A percentile compares a stretch with the other conserved stretches of the same genome.
Evolutionary conservation across 1,284 basidiomycete genomes (phyloP).

Genomic region (Amylostereum areolatum): DNA sequence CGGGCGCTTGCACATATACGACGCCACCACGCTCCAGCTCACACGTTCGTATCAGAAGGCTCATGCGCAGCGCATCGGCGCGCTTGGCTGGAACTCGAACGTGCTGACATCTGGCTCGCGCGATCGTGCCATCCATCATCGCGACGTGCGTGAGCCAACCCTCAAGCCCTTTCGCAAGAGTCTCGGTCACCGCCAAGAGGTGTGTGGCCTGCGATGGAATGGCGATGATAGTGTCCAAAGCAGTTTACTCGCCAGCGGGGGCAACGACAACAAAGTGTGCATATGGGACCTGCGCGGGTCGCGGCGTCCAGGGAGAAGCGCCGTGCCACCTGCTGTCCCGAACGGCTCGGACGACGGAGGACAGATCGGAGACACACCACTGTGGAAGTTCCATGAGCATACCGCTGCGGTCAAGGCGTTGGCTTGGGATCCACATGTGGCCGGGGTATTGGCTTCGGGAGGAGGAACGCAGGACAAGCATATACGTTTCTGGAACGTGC

Average conservation of each 20-base stretch:
- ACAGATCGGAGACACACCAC: slow-evolving; percentile 49
- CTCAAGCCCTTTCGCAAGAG: slow-evolving; percentile 74
- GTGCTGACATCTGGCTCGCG: slow-evolving; percentile 89
- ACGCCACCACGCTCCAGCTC: slow-evolving; percentile 74
- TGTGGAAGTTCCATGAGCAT: slow-evolving; percentile 95
- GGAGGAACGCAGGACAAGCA: slow-evolving; percentile 98
- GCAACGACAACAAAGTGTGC: slow-evolving; percentile 98
- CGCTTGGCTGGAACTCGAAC: slow-evolving; percentile 90
- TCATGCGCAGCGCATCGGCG: slow-evolving; percentile 86
- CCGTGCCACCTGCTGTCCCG: slow-evolving; percentile 16
- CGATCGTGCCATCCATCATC: slow-evolving; percentile 87
- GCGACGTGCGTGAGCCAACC: slow-evolving; percentile 78
- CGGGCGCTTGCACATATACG: slow-evolving; percentile 91
- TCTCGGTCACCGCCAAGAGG: slow-evolving; percentile 88
- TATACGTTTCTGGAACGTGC: slow-evolving; percentile 96
- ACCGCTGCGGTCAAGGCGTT: slow-evolving; percentile 97
- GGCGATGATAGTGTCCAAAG: slow-evolving; percentile 39
- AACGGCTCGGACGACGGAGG: slow-evolving; percentile 13
- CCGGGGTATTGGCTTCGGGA: slow-evolving; percentile 91
- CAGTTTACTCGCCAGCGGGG: slow-evolving; percentile 77
- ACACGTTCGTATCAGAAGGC: slow-evolving; percentile 86
- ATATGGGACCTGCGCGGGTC: slow-evolving; percentile 86
- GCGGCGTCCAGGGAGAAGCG: slow-evolving; percentile 32
- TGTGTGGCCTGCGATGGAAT: slow-evolving; percentile 96
- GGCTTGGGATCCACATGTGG: slow-evolving; percentile 95